A percentile compares a stretch with the other conserved stretches of the same genome.
Evolutionary conservation across 441 rosid genomes (phyloP).

Genomic region (Corymbia calophylla): DNA sequence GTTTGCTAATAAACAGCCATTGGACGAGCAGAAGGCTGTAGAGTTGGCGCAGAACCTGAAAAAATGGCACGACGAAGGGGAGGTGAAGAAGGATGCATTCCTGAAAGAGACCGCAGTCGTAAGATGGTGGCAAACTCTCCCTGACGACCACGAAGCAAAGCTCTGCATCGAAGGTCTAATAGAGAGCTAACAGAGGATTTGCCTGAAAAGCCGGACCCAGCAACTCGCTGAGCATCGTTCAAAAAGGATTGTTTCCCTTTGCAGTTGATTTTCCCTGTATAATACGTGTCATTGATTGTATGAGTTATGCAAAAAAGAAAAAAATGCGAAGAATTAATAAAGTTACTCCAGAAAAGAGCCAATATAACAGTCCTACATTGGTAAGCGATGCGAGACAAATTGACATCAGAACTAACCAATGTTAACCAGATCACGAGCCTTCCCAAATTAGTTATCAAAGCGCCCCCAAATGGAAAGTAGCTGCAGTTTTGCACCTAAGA

Average conservation of each 20-base stretch:
- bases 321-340: neutral
- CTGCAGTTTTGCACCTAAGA: neutral
- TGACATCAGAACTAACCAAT: neutral
- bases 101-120: neutral
- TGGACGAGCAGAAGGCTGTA: neutral
- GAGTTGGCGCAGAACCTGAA: neutral
- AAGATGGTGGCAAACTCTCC: neutral
- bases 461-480: neutral
- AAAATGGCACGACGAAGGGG: neutral
- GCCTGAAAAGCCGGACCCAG: neutral
- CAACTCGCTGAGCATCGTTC: neutral
- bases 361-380: neutral
- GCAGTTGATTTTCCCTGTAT: neutral
- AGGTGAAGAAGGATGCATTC: neutral
- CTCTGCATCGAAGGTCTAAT: neutral
- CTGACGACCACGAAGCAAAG: neutral
- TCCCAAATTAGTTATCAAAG: neutral
- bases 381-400: neutral
- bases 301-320: neutral
- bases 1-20: neutral
- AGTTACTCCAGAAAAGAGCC: neutral
- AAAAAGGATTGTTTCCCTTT: neutral
- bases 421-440: neutral
- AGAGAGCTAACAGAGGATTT: neutral
- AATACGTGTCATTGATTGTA: neutral